Percentiles rank a stretch among this genome's conserved stretches.
Conservation (phyloP, 2,329 filamentous ascomycete genomes). For the Fusarium vanettenii region DNA sequence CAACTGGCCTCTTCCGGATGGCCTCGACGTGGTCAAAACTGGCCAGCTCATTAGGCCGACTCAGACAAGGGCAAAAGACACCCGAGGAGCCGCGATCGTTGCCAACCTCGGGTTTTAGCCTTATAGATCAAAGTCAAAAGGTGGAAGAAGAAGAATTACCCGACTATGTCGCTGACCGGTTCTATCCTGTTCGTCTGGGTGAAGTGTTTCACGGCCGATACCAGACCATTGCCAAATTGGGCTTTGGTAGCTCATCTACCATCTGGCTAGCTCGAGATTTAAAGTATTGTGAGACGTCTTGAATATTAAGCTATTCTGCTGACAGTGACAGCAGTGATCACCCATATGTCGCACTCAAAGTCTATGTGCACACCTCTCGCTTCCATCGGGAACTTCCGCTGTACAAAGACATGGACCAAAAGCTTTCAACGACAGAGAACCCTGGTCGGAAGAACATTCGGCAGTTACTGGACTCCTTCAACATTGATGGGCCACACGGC, state of each 20-base stretch:
- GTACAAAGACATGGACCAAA: conserved; percentile 2
- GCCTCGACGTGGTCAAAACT: not conserved
- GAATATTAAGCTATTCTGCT: not conserved
- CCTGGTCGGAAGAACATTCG: conserved; percentile 27
- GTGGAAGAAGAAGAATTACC: conserved; percentile 53
- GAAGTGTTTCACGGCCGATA: conserved; percentile 51
- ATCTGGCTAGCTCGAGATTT: conserved; percentile 54
- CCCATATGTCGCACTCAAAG: conserved; percentile 48
- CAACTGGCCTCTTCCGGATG: not conserved
- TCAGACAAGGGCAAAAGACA: not conserved
- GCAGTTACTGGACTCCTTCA: conserved; percentile 33
- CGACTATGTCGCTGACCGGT: conserved; percentile 48
- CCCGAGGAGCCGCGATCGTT: not conserved
- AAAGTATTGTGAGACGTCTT: not conserved
- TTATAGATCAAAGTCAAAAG: not conserved
- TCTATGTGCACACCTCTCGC: conserved; percentile 42
- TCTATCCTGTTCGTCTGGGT: conserved; percentile 53
- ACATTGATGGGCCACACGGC: conserved; percentile 33
- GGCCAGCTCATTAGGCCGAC: not conserved
- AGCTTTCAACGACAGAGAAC: not conserved
- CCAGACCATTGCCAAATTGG: conserved; percentile 54
- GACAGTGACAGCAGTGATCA: conserved; percentile 15
- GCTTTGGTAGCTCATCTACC: conserved; percentile 55
- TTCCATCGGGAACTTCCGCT: conserved; percentile 37
- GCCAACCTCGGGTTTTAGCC: not conserved